Conservation (phyloP, 805 yeast species). For the Millerago galiae region DNA sequence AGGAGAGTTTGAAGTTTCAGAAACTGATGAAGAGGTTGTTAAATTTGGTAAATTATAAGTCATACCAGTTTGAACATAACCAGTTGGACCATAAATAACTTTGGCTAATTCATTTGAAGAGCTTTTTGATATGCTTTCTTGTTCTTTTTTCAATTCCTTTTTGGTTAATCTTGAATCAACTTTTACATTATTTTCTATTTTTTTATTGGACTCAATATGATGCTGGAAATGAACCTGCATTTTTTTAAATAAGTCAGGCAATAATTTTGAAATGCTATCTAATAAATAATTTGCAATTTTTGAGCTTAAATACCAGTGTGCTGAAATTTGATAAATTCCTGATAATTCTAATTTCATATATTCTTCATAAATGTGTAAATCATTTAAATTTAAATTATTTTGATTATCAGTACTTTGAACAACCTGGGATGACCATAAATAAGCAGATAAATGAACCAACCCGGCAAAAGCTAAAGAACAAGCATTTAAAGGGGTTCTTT, state of each 20-base stretch:
- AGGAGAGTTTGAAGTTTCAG: neutral
- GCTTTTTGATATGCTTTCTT: neutral
- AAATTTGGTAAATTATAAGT: constrained; percentile 11
- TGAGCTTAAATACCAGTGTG: constrained; percentile 46
- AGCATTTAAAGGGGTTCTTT: constrained; percentile 45
- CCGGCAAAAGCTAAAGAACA: constrained; percentile 49
- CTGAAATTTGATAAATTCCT: constrained; percentile 42
- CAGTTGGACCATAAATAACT: constrained; percentile 4
- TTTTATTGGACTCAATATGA: constrained; percentile 9
- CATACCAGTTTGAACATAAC: constrained; percentile 8
- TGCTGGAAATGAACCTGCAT: constrained; percentile 28
- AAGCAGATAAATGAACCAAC: constrained; percentile 46
- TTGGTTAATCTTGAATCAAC: no score
- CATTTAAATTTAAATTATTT: constrained; percentile 23
- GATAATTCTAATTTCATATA: constrained; percentile 43
- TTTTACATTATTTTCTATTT: neutral
- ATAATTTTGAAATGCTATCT: constrained; percentile 36
- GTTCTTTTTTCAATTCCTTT: neutral
- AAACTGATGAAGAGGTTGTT: neutral
- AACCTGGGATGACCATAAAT: constrained; percentile 44
- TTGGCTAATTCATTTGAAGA: constrained; percentile 1
- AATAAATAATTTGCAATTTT: constrained; percentile 40
- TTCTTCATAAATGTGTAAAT: constrained; percentile 38
- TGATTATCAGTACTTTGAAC: constrained; percentile 13
- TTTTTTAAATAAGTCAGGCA: constrained; percentile 35